Evolutionary conservation across 1,139 yeast genomes (phyloP).

Genomic region (Zygoascus sp.): DNA sequence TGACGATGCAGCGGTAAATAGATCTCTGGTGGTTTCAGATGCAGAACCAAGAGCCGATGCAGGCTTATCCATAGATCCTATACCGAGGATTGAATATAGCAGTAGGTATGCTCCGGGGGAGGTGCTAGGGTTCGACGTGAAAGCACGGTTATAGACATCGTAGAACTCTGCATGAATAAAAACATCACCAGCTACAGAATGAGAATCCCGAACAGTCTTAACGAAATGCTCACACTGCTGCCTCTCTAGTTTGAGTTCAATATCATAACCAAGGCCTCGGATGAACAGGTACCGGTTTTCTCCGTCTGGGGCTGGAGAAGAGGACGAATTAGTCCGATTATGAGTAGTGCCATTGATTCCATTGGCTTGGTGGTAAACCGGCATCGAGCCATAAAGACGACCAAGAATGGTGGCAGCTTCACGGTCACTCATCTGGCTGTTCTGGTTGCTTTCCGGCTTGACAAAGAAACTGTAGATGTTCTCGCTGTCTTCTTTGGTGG

Average conservation of each 20-base stretch:
- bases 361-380: slow-evolving; percentile 9
- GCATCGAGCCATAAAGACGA: slow-evolving; percentile 15
- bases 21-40: slow-evolving; percentile 8
- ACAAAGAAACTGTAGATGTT: slow-evolving; percentile 12
- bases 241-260: slow-evolving; percentile 9
- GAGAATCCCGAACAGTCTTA: slow-evolving; percentile 7
- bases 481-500: slow-evolving; percentile 12
- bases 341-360: background rate
- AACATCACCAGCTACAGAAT: slow-evolving; percentile 15
- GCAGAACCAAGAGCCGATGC: slow-evolving; percentile 10
- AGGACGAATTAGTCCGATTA: slow-evolving; percentile 1
- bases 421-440: slow-evolving; percentile 13
- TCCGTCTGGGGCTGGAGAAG: slow-evolving; percentile 1
- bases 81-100: slow-evolving; percentile 15
- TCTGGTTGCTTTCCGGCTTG: slow-evolving; percentile 2
- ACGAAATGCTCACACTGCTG: slow-evolving; percentile 15
- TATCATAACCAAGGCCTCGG: slow-evolving; percentile 12
- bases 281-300: slow-evolving; percentile 4
- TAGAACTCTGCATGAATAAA: slow-evolving; percentile 13
- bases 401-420: slow-evolving; percentile 18
- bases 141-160: slow-evolving; percentile 11
- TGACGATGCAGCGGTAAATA: slow-evolving; percentile 17
- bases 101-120: slow-evolving; percentile 14
- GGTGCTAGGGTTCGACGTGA: slow-evolving; percentile 9
- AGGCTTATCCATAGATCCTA: slow-evolving; percentile 16